Base-by-base conservation (phyloP, 2,329 filamentous ascomycete species). In the Penicillium freii region DNA sequence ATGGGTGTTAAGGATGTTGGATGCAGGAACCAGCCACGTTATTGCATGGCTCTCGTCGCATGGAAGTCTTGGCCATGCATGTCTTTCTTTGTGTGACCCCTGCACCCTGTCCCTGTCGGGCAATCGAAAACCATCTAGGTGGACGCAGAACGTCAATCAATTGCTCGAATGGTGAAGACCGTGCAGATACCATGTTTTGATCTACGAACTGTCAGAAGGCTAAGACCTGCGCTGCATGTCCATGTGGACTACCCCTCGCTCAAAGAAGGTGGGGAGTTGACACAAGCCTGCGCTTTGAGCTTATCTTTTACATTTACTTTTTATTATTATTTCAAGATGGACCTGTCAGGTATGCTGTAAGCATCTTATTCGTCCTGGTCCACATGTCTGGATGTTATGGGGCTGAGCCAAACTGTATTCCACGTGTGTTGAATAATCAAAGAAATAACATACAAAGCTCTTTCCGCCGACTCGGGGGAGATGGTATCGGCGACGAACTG, bases 1-100 rank as follows among this genome's bases (percentile, higher is more conserved):
- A 4, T 42, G 38, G 38, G 25, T 38, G 19, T 9, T 40, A 25
- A 25, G 33, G 39, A 36, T 21, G 4, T 23, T 31, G 45, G 34
- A 52, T 62, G 64, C 66, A 70, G 63, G 63, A 68, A 67, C 46
- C 45, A 56, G 54, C 58, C 60, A 59, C 54, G 51, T 58, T 60
- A 39, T 50, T 55, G 13, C 31, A 47, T 50, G 25, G 17, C 21
- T 36, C 25, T 48, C 45, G 11, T 43, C 7, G 58, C 33, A 19
- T 50, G 43, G 19, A 33, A 54, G 27, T 17, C 51, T 51, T 54
- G 40, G 56, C 49, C 17, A 51, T 58, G 51, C 46, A 48, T 44
- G 34, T 27, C 40, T 53, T 48, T 40, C 58, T 54, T 56, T 57
- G 47, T 43, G 39, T 43, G 29, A 2, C 11, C 23, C 33, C n/a